Conservation (phyloP, 2,329 filamentous ascomycete genomes). For the Emmonsia crescens region DNA sequence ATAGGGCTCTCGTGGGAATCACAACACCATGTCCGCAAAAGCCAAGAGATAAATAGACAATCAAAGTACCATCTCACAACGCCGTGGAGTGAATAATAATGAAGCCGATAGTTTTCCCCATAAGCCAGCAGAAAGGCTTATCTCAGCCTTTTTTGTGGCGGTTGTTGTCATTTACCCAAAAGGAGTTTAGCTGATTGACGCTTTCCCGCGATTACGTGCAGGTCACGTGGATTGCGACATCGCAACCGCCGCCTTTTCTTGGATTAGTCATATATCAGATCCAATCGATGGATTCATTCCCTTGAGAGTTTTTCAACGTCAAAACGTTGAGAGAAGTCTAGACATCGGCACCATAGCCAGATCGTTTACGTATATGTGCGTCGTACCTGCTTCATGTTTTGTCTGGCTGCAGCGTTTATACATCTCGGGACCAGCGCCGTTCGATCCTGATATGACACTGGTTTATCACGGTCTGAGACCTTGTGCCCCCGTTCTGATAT, state of each 20-base stretch:
- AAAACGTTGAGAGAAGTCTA: neutral
- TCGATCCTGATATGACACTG: neutral
- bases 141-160: neutral
- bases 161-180: conserved; percentile 10
- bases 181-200: conserved; percentile 5
- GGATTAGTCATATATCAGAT: neutral
- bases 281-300: neutral
- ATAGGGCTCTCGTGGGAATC: too few species aligned
- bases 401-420: neutral
- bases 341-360: neutral
- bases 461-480: neutral
- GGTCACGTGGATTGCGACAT: conserved; percentile 9
- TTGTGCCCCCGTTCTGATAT: neutral
- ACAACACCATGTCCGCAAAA: too few species aligned
- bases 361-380: neutral
- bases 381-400: conserved; percentile 1
- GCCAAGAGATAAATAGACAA: too few species aligned
- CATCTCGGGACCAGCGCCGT: neutral
- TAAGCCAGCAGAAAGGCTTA: neutral
- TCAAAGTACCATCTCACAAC: too few species aligned
- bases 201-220: conserved; percentile 7
- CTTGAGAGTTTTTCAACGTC: neutral
- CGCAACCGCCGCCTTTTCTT: too few species aligned
- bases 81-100: neutral
- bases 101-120: neutral